Conservation (phyloP, 2,329 filamentous ascomycete species). For the Hypoxylon sp. region DNA sequence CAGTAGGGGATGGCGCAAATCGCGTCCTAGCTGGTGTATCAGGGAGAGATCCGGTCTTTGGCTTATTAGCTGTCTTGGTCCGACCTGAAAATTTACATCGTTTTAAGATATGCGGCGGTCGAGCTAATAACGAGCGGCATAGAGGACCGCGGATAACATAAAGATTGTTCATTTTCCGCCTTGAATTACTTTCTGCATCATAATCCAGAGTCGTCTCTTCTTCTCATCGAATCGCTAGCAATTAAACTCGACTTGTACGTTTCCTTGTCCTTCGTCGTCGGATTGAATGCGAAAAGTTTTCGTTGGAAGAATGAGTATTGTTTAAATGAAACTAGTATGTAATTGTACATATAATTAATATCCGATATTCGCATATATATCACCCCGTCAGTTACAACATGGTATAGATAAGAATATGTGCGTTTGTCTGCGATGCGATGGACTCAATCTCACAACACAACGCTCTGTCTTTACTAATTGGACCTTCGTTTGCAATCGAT, state of each 20-base stretch:
- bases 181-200: slow-evolving; percentile 6
- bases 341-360: not conserved
- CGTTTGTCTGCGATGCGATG: not conserved
- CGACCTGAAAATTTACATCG: slow-evolving; percentile 52
- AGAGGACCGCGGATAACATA: slow-evolving; percentile 44
- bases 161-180: slow-evolving; percentile 48
- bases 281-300: slow-evolving; percentile 17
- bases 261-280: not conserved
- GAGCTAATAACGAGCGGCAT: slow-evolving; percentile 40
- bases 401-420: not conserved
- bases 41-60: slow-evolving; percentile 59
- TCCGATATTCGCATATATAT: not conserved
- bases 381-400: not conserved
- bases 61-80: slow-evolving; percentile 36
- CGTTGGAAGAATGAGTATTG: not conserved
- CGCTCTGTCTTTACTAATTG: too few relatives aligned
- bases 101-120: slow-evolving; percentile 44
- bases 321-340: slow-evolving; percentile 2
- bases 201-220: not conserved
- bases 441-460: too few relatives aligned
- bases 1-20: slow-evolving; percentile 96
- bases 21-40: slow-evolving; percentile 79
- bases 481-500: too few relatives aligned
- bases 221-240: not conserved
- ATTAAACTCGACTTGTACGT: not conserved